Conservation (phyloP, 352 stramenopile genomes). For the Pythium apleroticum region DNA sequence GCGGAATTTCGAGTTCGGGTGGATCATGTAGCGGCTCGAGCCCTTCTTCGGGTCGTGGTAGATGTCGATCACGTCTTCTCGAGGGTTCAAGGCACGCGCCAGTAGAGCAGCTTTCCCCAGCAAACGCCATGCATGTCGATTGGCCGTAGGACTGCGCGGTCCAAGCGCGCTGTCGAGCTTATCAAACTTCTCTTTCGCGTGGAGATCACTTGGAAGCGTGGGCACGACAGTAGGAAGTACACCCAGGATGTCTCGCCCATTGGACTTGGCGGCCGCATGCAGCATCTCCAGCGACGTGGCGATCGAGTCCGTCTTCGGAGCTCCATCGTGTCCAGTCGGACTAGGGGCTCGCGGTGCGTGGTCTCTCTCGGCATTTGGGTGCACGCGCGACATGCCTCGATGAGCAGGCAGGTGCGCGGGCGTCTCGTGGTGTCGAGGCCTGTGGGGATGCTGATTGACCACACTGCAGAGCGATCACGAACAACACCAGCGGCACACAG, state of each 20-base stretch:
- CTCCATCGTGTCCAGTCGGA: neutral
- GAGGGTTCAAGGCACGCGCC: slow-evolving; percentile 31
- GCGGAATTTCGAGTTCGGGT: slow-evolving; percentile 76
- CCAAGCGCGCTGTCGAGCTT: slow-evolving; percentile 13
- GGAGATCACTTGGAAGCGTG: slow-evolving; percentile 3
- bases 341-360: neutral
- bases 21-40: slow-evolving; percentile 66
- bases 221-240: slow-evolving; percentile 11
- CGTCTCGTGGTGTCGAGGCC: neutral
- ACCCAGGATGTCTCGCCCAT: slow-evolving; percentile 5
- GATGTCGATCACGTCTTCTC: slow-evolving; percentile 67
- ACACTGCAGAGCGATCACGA: neutral
- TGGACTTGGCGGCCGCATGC: slow-evolving; percentile 21
- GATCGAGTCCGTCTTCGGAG: slow-evolving; percentile 1
- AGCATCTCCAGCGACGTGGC: slow-evolving; percentile 14
- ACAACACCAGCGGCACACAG: neutral
- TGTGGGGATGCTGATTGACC: neutral
- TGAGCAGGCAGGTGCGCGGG: neutral
- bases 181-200: slow-evolving; percentile 15
- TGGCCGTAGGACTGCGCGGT: slow-evolving; percentile 5
- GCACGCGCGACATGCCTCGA: slow-evolving; percentile 17
- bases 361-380: slow-evolving; percentile 12
- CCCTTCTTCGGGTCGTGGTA: slow-evolving; percentile 69
- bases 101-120: slow-evolving; percentile 32
- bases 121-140: slow-evolving; percentile 28